Conservation (phyloP, 805 yeast species). For the Metschnikowia rubicola region DNA sequence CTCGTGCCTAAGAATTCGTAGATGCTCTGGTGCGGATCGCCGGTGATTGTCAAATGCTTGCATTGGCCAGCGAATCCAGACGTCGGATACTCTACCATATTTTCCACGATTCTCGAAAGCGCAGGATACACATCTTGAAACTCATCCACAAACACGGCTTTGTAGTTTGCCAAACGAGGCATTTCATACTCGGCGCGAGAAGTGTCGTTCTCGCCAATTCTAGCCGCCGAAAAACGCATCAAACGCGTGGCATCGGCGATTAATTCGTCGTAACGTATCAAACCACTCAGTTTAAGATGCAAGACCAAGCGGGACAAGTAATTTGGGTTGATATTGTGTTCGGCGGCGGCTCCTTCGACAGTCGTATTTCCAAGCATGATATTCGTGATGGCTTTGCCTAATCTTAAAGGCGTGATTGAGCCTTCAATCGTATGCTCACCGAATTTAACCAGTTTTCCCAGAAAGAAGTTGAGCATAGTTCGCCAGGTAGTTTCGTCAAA, state of each 20-base stretch:
- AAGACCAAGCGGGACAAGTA: slow-evolving; percentile 26
- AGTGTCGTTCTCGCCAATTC: neutral
- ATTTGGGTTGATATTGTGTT: slow-evolving; percentile 23
- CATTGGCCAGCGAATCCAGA: slow-evolving; percentile 10
- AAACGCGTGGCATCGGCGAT: slow-evolving; percentile 29
- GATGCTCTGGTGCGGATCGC: slow-evolving; percentile 69
- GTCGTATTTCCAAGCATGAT: slow-evolving; percentile 23
- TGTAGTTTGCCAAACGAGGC: slow-evolving; percentile 22
- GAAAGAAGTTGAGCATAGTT: slow-evolving; percentile 29
- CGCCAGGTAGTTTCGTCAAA: slow-evolving; percentile 57
- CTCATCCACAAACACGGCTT: slow-evolving; percentile 60
- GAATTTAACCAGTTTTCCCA: slow-evolving; percentile 33
- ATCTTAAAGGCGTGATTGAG: slow-evolving; percentile 19
- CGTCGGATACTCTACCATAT: slow-evolving; percentile 36
- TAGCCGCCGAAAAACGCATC: slow-evolving; percentile 17
- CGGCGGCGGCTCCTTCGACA: slow-evolving; percentile 22
- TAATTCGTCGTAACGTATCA: slow-evolving; percentile 35
- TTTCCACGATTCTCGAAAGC: slow-evolving; percentile 42
- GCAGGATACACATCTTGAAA: slow-evolving; percentile 65
- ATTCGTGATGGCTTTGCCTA: slow-evolving; percentile 24
- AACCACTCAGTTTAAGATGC: slow-evolving; percentile 31
- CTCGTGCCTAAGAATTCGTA: slow-evolving; percentile 62
- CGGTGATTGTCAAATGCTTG: slow-evolving; percentile 63
- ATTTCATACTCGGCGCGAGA: neutral
- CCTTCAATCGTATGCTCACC: slow-evolving; percentile 24